Evolutionary conservation across 257 asterid genomes (phyloP), one percentile per base, ranked within the genome.

Genomic region (Nicotiana noctiflora): DNA sequence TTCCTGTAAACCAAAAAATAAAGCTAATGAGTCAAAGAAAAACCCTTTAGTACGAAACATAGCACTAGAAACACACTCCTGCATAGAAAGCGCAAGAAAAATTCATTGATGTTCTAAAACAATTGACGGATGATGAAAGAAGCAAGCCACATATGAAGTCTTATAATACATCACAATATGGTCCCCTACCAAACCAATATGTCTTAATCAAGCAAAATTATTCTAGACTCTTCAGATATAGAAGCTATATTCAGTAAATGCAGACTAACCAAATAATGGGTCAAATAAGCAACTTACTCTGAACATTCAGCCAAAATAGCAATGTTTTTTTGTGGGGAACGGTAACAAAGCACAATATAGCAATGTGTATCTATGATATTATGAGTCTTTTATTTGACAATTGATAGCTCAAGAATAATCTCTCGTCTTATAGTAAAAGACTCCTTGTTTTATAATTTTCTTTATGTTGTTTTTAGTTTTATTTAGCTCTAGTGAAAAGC

Each of bases 1-100:
- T 88, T 94, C 98, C 98, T 94, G 91, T 56, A 57, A 83, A 61
- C 40, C 19, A 60, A 8, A 44, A 32, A 2, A 51, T 17, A 61
- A n/a, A 53, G 75, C 29, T 52, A 70, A 78, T 52, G n/a, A 44
- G 56, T 80, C 57, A 83, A 59, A 64, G 52, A 52, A 37, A 5
- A 49, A 80, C 37, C 21, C 12, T 46, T 76, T 37, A 12, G 7
- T 14, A 49, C 53, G 14, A 46, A 83, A 15, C 25, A 27, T 55
- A 9, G 37, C 75, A 81, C 55, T 37, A 4, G 40, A 10, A 60
- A 34, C 74, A 60, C 51, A 56, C 23, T 3, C 6, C 12, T 17
- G 52, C n/a, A 59, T 34, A 34, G 51, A 77, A 76, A 18, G 72
- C 3, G 14, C 56, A 59, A 57, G 68, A 31, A 78, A 37, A 23